Conservation (phyloP, 108 stramenopile genomes). For the Skeletonema tropicum region DNA sequence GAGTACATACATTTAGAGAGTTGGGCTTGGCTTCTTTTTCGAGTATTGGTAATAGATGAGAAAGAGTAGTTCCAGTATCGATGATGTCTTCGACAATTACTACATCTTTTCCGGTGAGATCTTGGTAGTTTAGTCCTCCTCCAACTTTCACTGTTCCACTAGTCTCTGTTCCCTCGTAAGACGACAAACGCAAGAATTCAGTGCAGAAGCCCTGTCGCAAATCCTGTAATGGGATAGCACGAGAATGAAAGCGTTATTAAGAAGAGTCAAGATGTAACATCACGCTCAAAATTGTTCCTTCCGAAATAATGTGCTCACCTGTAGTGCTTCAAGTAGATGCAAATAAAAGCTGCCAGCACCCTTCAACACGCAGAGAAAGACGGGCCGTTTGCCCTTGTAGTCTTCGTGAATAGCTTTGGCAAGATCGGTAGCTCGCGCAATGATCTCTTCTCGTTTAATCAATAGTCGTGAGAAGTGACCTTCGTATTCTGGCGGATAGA, state of each 20-base stretch:
- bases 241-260: no score
- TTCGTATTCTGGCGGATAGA: conserved; percentile 63
- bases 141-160: conserved; percentile 49
- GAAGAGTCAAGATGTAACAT: no score
- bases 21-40: conserved; percentile 13
- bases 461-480: conserved; percentile 57
- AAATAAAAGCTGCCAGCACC: conserved; percentile 60
- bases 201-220: conserved; percentile 53
- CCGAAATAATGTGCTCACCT: not conserved
- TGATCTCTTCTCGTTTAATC: conserved; percentile 49
- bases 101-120: conserved; percentile 49
- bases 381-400: conserved; percentile 61
- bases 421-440: conserved; percentile 25
- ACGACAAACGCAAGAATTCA: conserved; percentile 61
- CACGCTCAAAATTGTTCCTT: no score
- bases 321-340: conserved; percentile 53
- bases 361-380: conserved; percentile 63
- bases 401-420: conserved; percentile 51
- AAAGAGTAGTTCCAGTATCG: conserved; percentile 69
- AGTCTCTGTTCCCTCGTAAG: conserved; percentile 54
- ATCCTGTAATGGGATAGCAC: conserved; percentile 8
- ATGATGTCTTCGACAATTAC: conserved; percentile 76
- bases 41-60: conserved; percentile 17
- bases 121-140: conserved; percentile 34
- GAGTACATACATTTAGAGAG: conserved; percentile 48